phyloP scores from a whole-genome alignment of 805 yeast species.

The Ogataea henricii region DNA sequence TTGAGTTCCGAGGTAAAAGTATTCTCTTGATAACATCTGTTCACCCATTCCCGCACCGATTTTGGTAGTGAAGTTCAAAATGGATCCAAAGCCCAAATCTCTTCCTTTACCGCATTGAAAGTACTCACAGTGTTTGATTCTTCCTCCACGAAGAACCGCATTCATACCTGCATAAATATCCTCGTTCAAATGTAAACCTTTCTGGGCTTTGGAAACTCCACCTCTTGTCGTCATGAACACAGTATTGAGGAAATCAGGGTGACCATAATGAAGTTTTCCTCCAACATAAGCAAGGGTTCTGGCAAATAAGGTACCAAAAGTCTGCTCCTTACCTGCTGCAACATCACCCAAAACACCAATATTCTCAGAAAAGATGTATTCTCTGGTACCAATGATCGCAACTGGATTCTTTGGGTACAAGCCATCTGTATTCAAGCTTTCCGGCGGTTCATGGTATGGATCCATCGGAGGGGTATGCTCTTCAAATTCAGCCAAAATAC shows the following conservation, averaged over 20 bases:
- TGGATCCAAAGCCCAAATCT: constrained; percentile 82
- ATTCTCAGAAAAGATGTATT: constrained; percentile 80
- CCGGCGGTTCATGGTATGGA: constrained; percentile 27
- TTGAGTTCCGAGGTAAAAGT: constrained; percentile 75
- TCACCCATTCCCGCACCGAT: constrained; percentile 94
- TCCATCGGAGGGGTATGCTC: constrained; percentile 39
- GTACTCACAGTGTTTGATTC: constrained; percentile 81
- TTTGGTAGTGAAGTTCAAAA: constrained; percentile 77
- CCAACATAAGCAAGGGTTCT: constrained; percentile 81
- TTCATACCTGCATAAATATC: constrained; percentile 88
- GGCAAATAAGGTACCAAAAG: constrained; percentile 82
- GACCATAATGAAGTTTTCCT: constrained; percentile 84
- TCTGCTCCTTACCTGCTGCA: constrained; percentile 88
- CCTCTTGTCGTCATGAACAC: constrained; percentile 83
- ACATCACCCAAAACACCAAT: constrained; percentile 81
- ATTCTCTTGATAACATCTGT: constrained; percentile 80
- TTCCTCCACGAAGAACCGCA: constrained; percentile 77
- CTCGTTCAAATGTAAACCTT: constrained; percentile 79
- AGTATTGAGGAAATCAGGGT: constrained; percentile 78
- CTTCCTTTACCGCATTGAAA: constrained; percentile 87
- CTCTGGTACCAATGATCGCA: constrained; percentile 83
- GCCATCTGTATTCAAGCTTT: constrained; percentile 14
- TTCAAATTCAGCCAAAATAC: constrained; percentile 75
- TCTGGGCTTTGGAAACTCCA: constrained; percentile 84
- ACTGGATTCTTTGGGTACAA: constrained; percentile 52